Evolutionary conservation across 139 green algal species (phyloP).

Genomic region (Chlamydomonas sp.): DNA sequence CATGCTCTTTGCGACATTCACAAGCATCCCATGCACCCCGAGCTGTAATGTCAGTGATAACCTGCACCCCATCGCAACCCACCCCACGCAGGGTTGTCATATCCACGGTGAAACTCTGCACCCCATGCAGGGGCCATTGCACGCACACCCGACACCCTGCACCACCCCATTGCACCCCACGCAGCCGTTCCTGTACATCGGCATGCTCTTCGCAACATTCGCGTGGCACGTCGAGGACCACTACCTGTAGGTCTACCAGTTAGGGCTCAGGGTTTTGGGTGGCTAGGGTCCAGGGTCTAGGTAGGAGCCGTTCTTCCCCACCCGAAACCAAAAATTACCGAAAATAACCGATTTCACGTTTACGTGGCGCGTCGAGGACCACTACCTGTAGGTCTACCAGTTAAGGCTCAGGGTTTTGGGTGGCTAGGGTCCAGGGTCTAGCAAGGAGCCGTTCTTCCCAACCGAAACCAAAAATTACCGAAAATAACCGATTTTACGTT

Average conservation of each 20-base stretch:
- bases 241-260: conserved; percentile 49
- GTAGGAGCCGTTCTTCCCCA: too few species aligned
- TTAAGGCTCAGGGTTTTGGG: too few species aligned
- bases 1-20: conserved; percentile 81
- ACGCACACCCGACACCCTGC: neutral
- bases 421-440: too few species aligned
- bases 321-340: too few species aligned
- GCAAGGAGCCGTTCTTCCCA: too few species aligned
- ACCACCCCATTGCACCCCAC: conserved; percentile 55
- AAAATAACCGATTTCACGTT: too few species aligned
- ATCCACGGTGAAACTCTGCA: neutral
- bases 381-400: too few species aligned
- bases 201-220: conserved; percentile 82
- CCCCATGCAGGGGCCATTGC: too few species aligned
- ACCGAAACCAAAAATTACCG: too few species aligned
- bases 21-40: neutral
- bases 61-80: neutral
- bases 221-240: conserved; percentile 93
- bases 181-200: conserved; percentile 81
- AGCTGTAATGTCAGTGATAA: too few species aligned
- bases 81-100: neutral
- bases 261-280: neutral
- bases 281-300: neutral
- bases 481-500: too few species aligned
- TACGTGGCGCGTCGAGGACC: too few species aligned